phyloP scores from a whole-genome alignment of 768 basidiomycete species.

The Leccinellum rugosiceps region DNA sequence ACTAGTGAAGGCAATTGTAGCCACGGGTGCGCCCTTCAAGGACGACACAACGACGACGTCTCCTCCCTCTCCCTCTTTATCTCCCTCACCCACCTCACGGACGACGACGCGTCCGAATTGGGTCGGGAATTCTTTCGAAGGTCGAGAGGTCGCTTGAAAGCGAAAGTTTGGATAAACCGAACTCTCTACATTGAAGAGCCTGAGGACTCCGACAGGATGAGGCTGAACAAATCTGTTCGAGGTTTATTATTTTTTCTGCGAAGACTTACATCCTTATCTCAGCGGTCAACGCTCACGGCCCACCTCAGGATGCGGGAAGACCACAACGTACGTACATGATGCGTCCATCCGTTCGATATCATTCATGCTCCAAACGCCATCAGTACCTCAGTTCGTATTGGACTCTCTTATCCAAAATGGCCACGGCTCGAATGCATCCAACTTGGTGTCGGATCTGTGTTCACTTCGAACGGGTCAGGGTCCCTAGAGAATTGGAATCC shows the following conservation, averaged over 20 bases:
- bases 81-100: too few relatives aligned
- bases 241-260: not conserved
- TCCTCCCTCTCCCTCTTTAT: too few relatives aligned
- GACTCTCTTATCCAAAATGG: slow-evolving; percentile 69
- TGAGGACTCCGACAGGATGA: not conserved
- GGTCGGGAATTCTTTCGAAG: not conserved
- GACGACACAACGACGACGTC: too few relatives aligned
- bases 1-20: too few relatives aligned
- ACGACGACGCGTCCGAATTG: too few relatives aligned
- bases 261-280: not conserved
- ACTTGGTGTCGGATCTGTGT: too few relatives aligned
- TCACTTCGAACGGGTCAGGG: too few relatives aligned
- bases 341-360: not conserved
- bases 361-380: slow-evolving; percentile 1
- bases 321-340: slow-evolving; percentile 59
- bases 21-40: too few relatives aligned
- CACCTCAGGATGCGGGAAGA: slow-evolving; percentile 77
- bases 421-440: too few relatives aligned
- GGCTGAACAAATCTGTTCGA: not conserved
- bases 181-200: not conserved
- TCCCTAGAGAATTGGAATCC: too few relatives aligned
- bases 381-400: slow-evolving; percentile 87
- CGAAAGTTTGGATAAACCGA: too few relatives aligned
- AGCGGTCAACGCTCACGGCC: slow-evolving; percentile 1
- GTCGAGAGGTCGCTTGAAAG: too few relatives aligned